Evolutionary conservation across 176 grass and related monocot genomes (phyloP).

Genomic region (Carex littledalei): DNA sequence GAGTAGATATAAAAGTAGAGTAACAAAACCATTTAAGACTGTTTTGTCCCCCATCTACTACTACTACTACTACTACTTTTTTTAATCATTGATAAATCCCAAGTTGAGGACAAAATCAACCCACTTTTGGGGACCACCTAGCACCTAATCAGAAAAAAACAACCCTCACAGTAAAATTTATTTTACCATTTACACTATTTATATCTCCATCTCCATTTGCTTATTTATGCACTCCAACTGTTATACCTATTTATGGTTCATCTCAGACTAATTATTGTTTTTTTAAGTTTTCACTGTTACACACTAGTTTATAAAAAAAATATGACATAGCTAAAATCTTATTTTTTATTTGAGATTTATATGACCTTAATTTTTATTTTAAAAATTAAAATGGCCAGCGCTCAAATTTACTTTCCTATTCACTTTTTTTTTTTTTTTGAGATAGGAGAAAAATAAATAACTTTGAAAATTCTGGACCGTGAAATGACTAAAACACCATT

Average conservation of each 20-base stretch:
- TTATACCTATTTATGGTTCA: too few species aligned
- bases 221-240: background rate
- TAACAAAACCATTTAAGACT: slow-evolving; percentile 21
- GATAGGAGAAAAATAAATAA: background rate
- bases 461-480: background rate
- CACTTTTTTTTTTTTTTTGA: background rate
- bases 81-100: slow-evolving; percentile 31
- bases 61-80: too few species aligned
- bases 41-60: slow-evolving; percentile 12
- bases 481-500: background rate
- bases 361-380: too few species aligned
- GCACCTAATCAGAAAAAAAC: background rate
- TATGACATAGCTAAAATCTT: too few species aligned
- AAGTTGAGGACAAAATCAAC: slow-evolving; percentile 18
- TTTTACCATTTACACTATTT: background rate
- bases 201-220: background rate
- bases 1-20: slow-evolving; percentile 5
- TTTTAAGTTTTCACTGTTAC: too few species aligned
- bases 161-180: slow-evolving; percentile 4
- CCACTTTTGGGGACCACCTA: slow-evolving; percentile 25
- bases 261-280: too few species aligned
- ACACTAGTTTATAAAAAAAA: too few species aligned
- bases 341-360: too few species aligned
- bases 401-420: background rate
- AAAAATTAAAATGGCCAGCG: too few species aligned